Evolutionary conservation across 176 grass and related monocot genomes (phyloP).

Genomic region (Themeda triandra): DNA sequence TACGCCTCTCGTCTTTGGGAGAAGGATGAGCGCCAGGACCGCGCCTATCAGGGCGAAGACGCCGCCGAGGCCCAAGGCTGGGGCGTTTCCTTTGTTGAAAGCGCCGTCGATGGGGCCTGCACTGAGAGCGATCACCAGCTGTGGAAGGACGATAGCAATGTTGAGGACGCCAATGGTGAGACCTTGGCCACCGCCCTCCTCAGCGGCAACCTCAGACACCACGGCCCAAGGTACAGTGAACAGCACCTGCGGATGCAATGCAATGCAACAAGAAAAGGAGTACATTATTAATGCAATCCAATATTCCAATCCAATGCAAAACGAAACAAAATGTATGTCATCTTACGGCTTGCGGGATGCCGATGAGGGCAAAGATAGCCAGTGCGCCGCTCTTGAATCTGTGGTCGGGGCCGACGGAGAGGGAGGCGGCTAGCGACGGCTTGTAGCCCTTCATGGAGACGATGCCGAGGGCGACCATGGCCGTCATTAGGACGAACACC

Average conservation of each 20-base stretch:
- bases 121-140: constrained; percentile 43
- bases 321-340: no score
- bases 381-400: constrained; percentile 22
- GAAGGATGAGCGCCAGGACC: no score
- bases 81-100: constrained; percentile 49
- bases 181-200: constrained; percentile 38
- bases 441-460: constrained; percentile 41
- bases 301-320: no score
- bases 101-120: constrained; percentile 36
- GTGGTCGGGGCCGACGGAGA: background rate
- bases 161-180: no score
- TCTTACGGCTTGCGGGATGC: constrained; percentile 35
- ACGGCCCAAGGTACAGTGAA: constrained; percentile 49
- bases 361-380: constrained; percentile 38
- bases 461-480: background rate
- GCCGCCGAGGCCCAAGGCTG: constrained; percentile 33
- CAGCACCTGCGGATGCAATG: constrained; percentile 8
- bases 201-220: constrained; percentile 43
- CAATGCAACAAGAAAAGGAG: no score
- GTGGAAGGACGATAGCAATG: constrained; percentile 45
- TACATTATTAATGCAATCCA: no score
- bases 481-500: no score
- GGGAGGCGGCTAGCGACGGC: background rate
- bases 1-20: no score
- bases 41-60: constrained; percentile 29